A percentile compares a stretch with the other conserved stretches of the same genome.
phyloP scores from a whole-genome alignment of 2,329 filamentous ascomycete genomes.

The Mycogone perniciosa region DNA sequence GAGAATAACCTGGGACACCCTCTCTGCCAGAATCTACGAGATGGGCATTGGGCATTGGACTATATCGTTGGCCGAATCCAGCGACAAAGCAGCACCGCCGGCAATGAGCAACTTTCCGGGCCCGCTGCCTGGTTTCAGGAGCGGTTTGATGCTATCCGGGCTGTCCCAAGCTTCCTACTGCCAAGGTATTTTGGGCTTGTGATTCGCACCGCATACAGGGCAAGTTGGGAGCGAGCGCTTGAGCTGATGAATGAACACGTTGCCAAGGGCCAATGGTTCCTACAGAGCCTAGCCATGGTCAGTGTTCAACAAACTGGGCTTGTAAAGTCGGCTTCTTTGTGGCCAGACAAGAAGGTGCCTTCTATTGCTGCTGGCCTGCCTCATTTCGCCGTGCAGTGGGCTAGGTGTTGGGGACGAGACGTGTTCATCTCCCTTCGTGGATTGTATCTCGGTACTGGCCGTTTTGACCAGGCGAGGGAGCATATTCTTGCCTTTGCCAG shows the following conservation, averaged over 20 bases:
- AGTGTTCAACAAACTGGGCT: conserved; percentile 86
- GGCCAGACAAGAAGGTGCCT: conserved; percentile 76
- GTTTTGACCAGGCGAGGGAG: conserved; percentile 82
- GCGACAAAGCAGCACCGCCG: conserved; percentile 56
- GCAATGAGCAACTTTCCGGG: conserved; percentile 55
- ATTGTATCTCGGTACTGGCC: conserved; percentile 82
- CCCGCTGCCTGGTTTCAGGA: conserved; percentile 74
- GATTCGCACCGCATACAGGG: conserved; percentile 79
- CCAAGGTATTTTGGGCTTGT: conserved; percentile 91
- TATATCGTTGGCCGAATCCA: conserved; percentile 77
- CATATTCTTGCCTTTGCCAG: conserved; percentile 94
- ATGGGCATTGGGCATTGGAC: conserved; percentile 88
- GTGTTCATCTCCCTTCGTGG: conserved; percentile 94
- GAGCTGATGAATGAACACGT: conserved; percentile 74
- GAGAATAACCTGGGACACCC: conserved; percentile 92
- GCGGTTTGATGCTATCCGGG: conserved; percentile 78
- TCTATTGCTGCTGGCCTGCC: conserved; percentile 87
- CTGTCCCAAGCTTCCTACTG: conserved; percentile 79
- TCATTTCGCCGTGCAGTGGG: conserved; percentile 91
- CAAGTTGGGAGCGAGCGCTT: conserved; percentile 71
- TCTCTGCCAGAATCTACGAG: conserved; percentile 83
- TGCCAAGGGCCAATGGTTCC: conserved; percentile 75
- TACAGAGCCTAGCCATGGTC: conserved; percentile 83
- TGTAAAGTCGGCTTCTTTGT: conserved; percentile 84
- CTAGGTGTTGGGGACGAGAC: conserved; percentile 93